phyloP scores from a whole-genome alignment of 257 asterid species.

The Mentha longifolia region DNA sequence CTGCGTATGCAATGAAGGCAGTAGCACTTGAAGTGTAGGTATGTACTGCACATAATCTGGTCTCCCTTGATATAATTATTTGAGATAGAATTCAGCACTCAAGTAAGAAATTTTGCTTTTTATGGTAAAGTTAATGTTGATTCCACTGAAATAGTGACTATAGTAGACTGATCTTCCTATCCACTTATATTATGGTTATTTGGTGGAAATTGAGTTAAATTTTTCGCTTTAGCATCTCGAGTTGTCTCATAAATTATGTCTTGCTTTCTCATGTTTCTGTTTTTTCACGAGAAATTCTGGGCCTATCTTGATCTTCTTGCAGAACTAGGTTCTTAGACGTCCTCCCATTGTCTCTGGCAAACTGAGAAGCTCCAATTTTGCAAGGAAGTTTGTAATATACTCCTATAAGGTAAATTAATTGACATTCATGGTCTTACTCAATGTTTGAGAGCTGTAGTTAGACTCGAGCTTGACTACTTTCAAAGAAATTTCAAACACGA shows the following conservation, averaged over 20 bases:
- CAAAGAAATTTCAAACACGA: neutral
- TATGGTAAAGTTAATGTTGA: neutral
- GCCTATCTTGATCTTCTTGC: conserved; percentile 21
- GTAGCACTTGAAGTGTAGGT: conserved; percentile 19
- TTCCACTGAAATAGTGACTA: neutral
- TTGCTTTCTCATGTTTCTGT: too few species aligned
- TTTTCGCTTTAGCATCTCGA: neutral
- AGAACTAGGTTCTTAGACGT: conserved; percentile 15
- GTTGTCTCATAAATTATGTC: neutral
- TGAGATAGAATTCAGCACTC: neutral
- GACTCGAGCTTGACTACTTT: conserved; percentile 1
- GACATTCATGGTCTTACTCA: too few species aligned
- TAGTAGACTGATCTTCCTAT: too few species aligned
- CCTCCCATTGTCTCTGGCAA: neutral
- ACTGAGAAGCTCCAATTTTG: conserved; percentile 28
- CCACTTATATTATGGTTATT: too few species aligned
- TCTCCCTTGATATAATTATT: conserved; percentile 13
- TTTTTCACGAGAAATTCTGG: neutral
- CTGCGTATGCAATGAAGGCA: conserved; percentile 7
- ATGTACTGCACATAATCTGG: neutral
- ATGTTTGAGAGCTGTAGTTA: conserved; percentile 20
- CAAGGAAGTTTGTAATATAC: conserved; percentile 12
- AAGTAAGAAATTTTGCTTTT: neutral
- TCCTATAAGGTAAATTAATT: conserved; percentile 2
- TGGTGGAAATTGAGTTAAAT: neutral